phyloP scores from a whole-genome alignment of 805 yeast species.

The Jamesozyma spencerorum region DNA sequence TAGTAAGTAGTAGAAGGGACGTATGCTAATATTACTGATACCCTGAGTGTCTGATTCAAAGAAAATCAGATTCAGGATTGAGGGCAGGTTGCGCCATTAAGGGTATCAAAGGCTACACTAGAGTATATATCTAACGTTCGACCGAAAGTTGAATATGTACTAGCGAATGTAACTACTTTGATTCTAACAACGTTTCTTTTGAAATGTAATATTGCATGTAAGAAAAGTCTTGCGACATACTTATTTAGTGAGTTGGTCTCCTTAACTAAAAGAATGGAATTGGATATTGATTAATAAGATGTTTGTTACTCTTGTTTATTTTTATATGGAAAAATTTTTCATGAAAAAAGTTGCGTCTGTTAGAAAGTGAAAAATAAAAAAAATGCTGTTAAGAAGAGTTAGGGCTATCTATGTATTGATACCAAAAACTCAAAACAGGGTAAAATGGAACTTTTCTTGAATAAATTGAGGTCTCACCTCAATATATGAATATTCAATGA shows the following conservation, averaged over 20 bases:
- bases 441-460: too few species aligned
- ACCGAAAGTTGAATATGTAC: slow-evolving; percentile 9
- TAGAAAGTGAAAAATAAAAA: background rate
- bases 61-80: background rate
- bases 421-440: too few species aligned
- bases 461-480: too few species aligned
- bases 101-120: slow-evolving; percentile 13
- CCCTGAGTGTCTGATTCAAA: slow-evolving; percentile 3
- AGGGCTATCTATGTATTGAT: too few species aligned
- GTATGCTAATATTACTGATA: too few species aligned
- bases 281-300: too few species aligned
- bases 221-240: too few species aligned
- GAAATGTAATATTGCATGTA: too few species aligned
- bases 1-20: background rate
- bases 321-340: background rate
- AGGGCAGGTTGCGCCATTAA: slow-evolving; percentile 5
- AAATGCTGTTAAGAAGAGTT: too few species aligned
- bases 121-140: slow-evolving; percentile 9
- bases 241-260: too few species aligned
- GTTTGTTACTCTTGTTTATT: background rate
- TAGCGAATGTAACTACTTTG: slow-evolving; percentile 6
- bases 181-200: slow-evolving; percentile 9
- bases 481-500: too few species aligned
- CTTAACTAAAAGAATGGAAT: too few species aligned
- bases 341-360: background rate